Evolutionary conservation across 164 flowering plant genomes (phyloP), one percentile per base, ranked within the genome.

Genomic region (Macadamia integrifolia): DNA sequence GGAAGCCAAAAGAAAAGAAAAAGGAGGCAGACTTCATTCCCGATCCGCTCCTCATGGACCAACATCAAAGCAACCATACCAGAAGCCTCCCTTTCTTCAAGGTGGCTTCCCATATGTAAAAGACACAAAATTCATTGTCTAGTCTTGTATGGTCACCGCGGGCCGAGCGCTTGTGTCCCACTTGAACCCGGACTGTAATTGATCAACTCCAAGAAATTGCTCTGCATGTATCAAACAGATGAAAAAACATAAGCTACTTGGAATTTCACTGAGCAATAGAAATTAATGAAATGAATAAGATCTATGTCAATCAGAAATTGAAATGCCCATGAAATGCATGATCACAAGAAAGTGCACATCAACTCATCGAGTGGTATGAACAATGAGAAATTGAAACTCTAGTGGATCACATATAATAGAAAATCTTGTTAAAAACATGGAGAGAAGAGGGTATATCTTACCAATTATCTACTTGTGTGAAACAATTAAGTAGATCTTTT

Each of bases 31-130:
- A 77, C 76, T 69, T 61, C 53, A 64, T 69, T 77, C 72, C 68
- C 10, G 52, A 78, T 74, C 77, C 69, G 73, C 69, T 61, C 28
- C 28, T 56, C 43, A 64, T 64, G 46, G 73, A 72, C 77, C 71
- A 74, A 60, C 66, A 69, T 74, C 67, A 53, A 60, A 52, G 69
- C 68, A 60, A 72, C 73, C 71, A 56, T 58, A 32, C 60, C 73
- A 60, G 74, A 59, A 73, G 68, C 73, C 66, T 66, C 79, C 80
- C 75, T 70, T 72, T 74, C 80, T 30, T 69, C 64, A 65, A 72
- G 80, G 71, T 69, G 75, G 69, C 71, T 70, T 67, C 70, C 74
- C 8, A 52, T 61, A 49, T n/a, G 49, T 31, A 59, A 50, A 50
- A 56, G 68, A 55, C 44, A 46, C 62, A 60, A 53, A 53, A 58